These are phyloP conservation scores for Colletotrichum sidae DNA, from an alignment of 2,329 filamentous ascomycete genomes.

Conservation along the genomic window DNA sequence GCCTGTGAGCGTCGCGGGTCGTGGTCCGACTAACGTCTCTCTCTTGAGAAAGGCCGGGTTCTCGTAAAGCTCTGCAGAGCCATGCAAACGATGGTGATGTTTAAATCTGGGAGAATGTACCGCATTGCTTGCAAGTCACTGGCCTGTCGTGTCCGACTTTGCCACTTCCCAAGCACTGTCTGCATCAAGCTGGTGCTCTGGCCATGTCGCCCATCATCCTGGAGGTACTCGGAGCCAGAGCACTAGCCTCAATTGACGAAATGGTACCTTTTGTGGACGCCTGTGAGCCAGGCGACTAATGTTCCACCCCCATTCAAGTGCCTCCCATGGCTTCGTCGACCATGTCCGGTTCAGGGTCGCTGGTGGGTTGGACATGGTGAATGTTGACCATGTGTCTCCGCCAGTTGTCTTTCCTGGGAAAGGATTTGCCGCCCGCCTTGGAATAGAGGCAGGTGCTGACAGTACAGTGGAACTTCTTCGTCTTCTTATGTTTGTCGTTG, in stretches of 20 bases:
- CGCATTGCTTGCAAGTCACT: constrained; percentile 26
- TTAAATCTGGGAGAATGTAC: background rate
- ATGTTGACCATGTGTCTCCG: constrained; percentile 72
- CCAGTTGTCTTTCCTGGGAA: constrained; percentile 73
- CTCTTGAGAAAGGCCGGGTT: background rate
- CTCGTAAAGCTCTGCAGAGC: background rate
- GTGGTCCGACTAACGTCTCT: background rate
- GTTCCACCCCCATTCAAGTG: constrained; percentile 10
- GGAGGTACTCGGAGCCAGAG: too few species aligned
- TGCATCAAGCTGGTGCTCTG: too few species aligned
- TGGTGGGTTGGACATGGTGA: constrained; percentile 53
- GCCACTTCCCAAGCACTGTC: constrained; percentile 30
- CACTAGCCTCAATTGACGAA: too few species aligned
- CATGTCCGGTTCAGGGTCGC: constrained; percentile 39
- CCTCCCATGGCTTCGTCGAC: constrained; percentile 39
- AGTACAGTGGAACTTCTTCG: constrained; percentile 69
- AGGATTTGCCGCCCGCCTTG: constrained; percentile 66
- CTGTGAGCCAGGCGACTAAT: background rate
- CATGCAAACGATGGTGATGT: background rate
- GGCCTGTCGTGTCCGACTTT: constrained; percentile 18
- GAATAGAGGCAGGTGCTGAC: constrained; percentile 67
- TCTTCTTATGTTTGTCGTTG: constrained; percentile 71
- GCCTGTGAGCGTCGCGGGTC: constrained; percentile 10
- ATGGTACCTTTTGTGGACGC: background rate
- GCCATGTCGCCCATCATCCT: too few species aligned